Evolutionary conservation across 495 filamentous ascomycete species (phyloP).

Genomic region (Aspergillus kassunensis): DNA sequence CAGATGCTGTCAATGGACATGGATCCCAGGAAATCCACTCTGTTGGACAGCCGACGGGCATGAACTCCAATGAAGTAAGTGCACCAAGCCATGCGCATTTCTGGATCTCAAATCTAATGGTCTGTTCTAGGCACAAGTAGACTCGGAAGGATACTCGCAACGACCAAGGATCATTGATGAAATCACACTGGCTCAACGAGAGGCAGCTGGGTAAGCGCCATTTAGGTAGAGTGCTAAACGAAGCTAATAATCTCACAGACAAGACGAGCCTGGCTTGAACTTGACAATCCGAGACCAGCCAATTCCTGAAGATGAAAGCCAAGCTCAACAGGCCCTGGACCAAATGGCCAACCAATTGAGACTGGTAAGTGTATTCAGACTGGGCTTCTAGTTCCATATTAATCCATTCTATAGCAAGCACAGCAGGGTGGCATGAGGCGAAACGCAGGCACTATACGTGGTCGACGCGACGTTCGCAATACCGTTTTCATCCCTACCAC

Average conservation of each 20-base stretch:
- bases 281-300: slow-evolving; percentile 90
- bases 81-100: background rate
- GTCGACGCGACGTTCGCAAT: slow-evolving; percentile 86
- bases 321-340: slow-evolving; percentile 82
- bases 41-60: slow-evolving; percentile 19
- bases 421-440: slow-evolving; percentile 56
- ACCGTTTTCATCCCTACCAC: slow-evolving; percentile 70
- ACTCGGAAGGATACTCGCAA: slow-evolving; percentile 63
- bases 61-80: slow-evolving; percentile 25
- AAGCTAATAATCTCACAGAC: slow-evolving; percentile 31
- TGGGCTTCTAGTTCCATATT: slow-evolving; percentile 3
- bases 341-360: slow-evolving; percentile 86
- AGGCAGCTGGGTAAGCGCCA: slow-evolving; percentile 63
- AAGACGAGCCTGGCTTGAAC: slow-evolving; percentile 74
- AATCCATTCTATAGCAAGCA: slow-evolving; percentile 39
- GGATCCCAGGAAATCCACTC: slow-evolving; percentile 17
- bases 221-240: background rate
- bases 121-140: slow-evolving; percentile 40
- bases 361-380: slow-evolving; percentile 44
- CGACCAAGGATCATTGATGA: slow-evolving; percentile 68
- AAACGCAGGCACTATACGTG: slow-evolving; percentile 74
- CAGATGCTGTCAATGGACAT: slow-evolving; percentile 29
- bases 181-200: slow-evolving; percentile 76
- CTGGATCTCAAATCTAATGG: background rate
- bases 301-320: slow-evolving; percentile 85